A percentile compares a stretch with the other conserved stretches of the same genome.
phyloP scores from a whole-genome alignment of 352 stramenopile genomes.

The Phytophthora crassamura region DNA sequence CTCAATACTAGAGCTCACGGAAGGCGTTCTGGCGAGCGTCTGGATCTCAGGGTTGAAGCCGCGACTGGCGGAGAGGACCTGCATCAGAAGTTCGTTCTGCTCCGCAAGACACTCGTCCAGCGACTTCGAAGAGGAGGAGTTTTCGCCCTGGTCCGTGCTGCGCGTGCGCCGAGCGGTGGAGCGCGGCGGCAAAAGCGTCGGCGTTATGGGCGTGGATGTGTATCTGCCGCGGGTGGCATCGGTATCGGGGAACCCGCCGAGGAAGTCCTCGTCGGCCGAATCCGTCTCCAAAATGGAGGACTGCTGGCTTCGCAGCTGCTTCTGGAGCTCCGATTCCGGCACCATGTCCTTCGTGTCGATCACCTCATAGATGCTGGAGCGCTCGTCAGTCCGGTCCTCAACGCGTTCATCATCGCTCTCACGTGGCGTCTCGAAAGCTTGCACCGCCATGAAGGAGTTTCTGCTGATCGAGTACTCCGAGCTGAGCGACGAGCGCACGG shows the following conservation, averaged over 20 bases:
- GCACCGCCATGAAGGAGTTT: conserved; percentile 41
- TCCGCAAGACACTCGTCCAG: conserved; percentile 49
- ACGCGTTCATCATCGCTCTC: conserved; percentile 19
- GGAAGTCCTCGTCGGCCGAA: conserved; percentile 21
- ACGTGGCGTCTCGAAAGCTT: conserved; percentile 26
- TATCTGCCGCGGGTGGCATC: conserved; percentile 31
- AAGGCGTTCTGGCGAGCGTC: conserved; percentile 16
- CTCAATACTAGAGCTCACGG: conserved; percentile 27
- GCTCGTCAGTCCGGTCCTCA: conserved; percentile 33
- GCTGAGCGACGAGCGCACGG: conserved; percentile 41
- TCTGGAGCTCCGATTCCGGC: conserved; percentile 34
- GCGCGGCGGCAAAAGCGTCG: conserved; percentile 14
- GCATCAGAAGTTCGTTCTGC: conserved; percentile 48
- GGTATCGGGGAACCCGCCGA: conserved; percentile 23
- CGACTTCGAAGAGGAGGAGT: conserved; percentile 26
- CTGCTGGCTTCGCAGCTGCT: conserved; percentile 34
- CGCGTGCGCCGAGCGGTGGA: conserved; percentile 31
- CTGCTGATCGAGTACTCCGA: conserved; percentile 34
- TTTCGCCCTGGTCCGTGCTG: conserved; percentile 35
- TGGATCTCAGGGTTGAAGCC: conserved; percentile 26
- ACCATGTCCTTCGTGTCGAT: conserved; percentile 53
- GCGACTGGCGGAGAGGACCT: conserved; percentile 43
- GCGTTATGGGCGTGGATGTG: conserved; percentile 36
- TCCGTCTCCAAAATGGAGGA: conserved; percentile 13
- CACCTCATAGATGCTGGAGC: conserved; percentile 49